phyloP scores from a whole-genome alignment of 495 filamentous ascomycete species.

The Astrothelium macrocarpum region DNA sequence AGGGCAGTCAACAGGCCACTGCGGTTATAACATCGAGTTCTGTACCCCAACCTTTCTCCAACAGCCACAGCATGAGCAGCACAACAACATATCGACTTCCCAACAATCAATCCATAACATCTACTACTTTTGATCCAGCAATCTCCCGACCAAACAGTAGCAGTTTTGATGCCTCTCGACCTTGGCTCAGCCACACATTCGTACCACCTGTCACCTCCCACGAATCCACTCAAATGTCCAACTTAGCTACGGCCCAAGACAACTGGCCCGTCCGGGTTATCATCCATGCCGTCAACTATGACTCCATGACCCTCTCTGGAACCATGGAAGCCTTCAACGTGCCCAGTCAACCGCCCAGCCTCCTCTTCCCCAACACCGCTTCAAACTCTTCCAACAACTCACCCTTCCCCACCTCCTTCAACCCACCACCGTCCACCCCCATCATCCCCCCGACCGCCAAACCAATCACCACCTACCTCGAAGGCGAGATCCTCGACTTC shows the following conservation, averaged over 20 bases:
- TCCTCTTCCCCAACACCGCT: neutral
- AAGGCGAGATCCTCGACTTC: slow-evolving; percentile 72
- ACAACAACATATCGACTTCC: slow-evolving; percentile 23
- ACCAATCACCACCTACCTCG: slow-evolving; percentile 62
- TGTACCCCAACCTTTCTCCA: slow-evolving; percentile 4
- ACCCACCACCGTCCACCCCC: slow-evolving; percentile 42
- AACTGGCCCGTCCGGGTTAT: slow-evolving; percentile 66
- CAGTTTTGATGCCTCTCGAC: slow-evolving; percentile 25
- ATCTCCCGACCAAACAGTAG: neutral
- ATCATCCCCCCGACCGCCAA: slow-evolving; percentile 37
- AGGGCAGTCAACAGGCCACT: slow-evolving; percentile 49
- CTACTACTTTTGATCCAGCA: slow-evolving; percentile 18
- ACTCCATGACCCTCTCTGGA: slow-evolving; percentile 55
- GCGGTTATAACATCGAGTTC: slow-evolving; percentile 8
- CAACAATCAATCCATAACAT: slow-evolving; percentile 19
- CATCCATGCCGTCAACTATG: slow-evolving; percentile 57
- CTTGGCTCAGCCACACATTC: slow-evolving; percentile 27
- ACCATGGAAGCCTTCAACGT: slow-evolving; percentile 75
- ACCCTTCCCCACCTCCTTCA: slow-evolving; percentile 34
- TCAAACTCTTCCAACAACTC: neutral
- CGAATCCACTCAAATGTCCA: neutral
- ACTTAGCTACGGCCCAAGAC: slow-evolving; percentile 35
- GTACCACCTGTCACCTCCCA: slow-evolving; percentile 6
- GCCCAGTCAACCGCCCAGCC: slow-evolving; percentile 33
- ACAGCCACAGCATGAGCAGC: slow-evolving; percentile 6